phyloP scores from a whole-genome alignment of 2,329 filamentous ascomycete species.

The Tolypocladium tundrense region DNA sequence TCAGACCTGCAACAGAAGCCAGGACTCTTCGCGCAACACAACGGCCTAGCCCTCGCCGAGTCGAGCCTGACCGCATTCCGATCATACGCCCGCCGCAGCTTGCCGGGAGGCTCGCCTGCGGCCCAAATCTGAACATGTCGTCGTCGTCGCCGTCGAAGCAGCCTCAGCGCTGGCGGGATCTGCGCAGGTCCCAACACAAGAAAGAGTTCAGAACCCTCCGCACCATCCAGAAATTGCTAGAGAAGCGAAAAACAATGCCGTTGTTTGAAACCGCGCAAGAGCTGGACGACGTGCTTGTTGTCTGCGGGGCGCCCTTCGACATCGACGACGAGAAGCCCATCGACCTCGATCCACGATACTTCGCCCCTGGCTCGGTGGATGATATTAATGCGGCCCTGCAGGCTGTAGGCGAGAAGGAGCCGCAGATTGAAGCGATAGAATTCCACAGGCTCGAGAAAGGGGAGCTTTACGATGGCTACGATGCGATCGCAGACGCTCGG shows the following conservation, averaged over 20 bases:
- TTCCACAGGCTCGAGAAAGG: not conserved
- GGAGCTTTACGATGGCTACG: not conserved
- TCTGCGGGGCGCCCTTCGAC: slow-evolving; percentile 4
- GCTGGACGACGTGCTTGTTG: not conserved
- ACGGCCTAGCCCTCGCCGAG: no score
- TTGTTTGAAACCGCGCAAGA: not conserved
- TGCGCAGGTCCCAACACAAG: not conserved
- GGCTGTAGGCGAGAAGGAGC: no score
- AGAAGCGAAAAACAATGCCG: not conserved
- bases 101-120: no score
- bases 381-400: no score
- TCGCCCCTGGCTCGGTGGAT: slow-evolving; percentile 2
- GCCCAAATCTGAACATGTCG: no score
- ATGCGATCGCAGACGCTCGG: not conserved
- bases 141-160: no score
- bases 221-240: not conserved
- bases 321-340: slow-evolving; percentile 7
- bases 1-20: no score
- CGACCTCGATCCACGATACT: slow-evolving; percentile 7
- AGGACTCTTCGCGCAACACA: no score
- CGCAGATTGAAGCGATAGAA: no score
- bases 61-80: no score
- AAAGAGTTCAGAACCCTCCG: not conserved
- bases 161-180: no score
- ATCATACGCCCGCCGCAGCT: no score